phyloP scores from a whole-genome alignment of 192 early-diverging fungal genomes.

The Gonapodya sp. region DNA sequence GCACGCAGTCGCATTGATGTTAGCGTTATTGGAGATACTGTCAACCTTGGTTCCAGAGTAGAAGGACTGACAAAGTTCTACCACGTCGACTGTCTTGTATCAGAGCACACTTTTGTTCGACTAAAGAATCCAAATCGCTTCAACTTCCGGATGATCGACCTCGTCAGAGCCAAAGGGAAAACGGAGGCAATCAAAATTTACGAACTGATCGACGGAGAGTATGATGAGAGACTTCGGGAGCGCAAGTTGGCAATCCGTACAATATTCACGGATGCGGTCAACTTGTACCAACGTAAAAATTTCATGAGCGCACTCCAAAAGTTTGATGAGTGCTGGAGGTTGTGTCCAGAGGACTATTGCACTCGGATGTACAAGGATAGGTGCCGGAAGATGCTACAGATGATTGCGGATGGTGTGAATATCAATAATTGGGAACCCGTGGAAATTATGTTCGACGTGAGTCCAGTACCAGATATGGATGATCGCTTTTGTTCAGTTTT shows the following conservation, averaged over 20 bases:
- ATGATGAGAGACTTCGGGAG: conserved; percentile 4
- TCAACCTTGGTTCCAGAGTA: background rate
- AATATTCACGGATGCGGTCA: background rate
- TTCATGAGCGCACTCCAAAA: background rate
- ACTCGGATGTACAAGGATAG: background rate
- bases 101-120: background rate
- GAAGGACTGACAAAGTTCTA: conserved; percentile 10
- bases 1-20: background rate
- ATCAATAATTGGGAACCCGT: conserved; percentile 8
- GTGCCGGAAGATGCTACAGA: conserved; percentile 6
- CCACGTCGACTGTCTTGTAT: background rate
- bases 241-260: background rate
- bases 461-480: no score
- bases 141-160: conserved; percentile 6
- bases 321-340: background rate
- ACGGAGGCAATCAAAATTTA: conserved; percentile 3
- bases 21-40: conserved; percentile 1
- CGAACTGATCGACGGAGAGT: conserved; percentile 7
- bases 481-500: no score
- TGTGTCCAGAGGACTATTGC: background rate
- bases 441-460: background rate
- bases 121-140: background rate
- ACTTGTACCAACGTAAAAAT: background rate
- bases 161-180: background rate
- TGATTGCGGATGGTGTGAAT: conserved; percentile 4